These are phyloP conservation scores for Andrographis paniculata DNA, from an alignment of 305 asterid genomes.

Conservation along the genomic window DNA sequence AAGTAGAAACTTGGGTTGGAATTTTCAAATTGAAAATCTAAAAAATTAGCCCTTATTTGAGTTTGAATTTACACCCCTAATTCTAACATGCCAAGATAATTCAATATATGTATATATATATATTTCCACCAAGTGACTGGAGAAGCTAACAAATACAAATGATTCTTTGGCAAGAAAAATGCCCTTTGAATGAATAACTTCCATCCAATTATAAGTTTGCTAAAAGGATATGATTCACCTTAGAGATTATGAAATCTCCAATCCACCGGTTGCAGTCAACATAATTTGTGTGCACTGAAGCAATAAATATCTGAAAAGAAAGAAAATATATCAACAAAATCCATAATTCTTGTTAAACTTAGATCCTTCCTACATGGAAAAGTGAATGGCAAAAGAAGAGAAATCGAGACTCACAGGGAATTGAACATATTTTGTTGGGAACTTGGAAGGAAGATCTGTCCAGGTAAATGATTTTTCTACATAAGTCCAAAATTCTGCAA, in stretches of 20 bases:
- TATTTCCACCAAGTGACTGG: not conserved
- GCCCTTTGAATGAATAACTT: conserved; percentile 1
- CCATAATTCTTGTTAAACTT: conserved; percentile 11
- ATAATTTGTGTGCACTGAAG: conserved; percentile 81
- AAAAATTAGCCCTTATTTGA: no score
- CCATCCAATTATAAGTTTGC: conserved; percentile 2
- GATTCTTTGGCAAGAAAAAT: no score
- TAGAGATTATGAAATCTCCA: conserved; percentile 86
- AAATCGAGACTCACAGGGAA: conserved; percentile 62
- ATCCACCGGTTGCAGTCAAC: conserved; percentile 97
- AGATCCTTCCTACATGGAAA: conserved; percentile 7
- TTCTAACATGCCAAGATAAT: not conserved
- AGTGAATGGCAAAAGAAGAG: conserved; percentile 10
- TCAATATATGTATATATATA: not conserved
- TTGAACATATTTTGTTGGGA: conserved; percentile 93
- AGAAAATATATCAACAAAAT: conserved; percentile 16
- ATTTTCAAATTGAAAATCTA: no score
- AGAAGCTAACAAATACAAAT: not conserved
- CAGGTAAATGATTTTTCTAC: conserved; percentile 96
- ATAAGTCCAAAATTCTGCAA: conserved; percentile 91
- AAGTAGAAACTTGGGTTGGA: no score
- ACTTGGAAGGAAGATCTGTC: conserved; percentile 94
- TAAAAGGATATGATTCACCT: conserved; percentile 42
- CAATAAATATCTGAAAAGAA: conserved; percentile 63
- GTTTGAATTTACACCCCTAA: no score